These are phyloP conservation scores for Pseudotulostoma volvatum DNA, from an alignment of 495 filamentous ascomycete species.

Conservation along the genomic window DNA sequence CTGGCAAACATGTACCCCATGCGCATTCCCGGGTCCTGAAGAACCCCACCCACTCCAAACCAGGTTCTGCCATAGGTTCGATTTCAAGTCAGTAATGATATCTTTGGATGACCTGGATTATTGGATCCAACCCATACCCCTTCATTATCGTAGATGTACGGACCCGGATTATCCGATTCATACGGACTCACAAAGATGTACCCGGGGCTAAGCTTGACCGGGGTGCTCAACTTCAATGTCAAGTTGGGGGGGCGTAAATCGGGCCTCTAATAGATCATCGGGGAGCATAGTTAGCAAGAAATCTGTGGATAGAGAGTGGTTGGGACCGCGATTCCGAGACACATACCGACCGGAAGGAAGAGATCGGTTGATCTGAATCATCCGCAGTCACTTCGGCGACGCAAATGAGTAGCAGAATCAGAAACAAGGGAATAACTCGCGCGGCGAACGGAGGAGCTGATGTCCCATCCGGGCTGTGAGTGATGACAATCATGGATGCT, in stretches of 20 bases:
- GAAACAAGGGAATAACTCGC: neutral
- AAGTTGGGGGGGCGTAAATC: constrained; percentile 25
- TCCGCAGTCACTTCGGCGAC: neutral
- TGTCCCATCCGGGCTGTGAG: constrained; percentile 4
- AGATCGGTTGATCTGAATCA: neutral
- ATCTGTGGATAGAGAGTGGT: constrained; percentile 1
- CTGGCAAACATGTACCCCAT: constrained; percentile 30
- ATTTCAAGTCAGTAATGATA: too few species aligned
- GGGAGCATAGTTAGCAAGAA: neutral
- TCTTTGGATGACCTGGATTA: too few species aligned
- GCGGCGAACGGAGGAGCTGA: neutral
- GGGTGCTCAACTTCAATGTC: constrained; percentile 13
- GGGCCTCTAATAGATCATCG: constrained; percentile 9
- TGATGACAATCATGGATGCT: constrained; percentile 9
- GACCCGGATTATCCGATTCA: constrained; percentile 23
- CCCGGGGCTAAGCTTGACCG: constrained; percentile 21
- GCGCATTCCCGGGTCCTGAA: constrained; percentile 24
- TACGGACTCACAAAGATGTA: constrained; percentile 31
- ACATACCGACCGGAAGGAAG: neutral
- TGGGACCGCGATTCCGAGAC: too few species aligned
- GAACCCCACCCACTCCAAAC: constrained; percentile 31
- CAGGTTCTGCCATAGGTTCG: constrained; percentile 19
- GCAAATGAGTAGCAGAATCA: neutral
- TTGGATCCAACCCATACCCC: constrained; percentile 18
- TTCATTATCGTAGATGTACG: constrained; percentile 28